These are phyloP conservation scores for Aspergillus hiratsukae DNA, from an alignment of 2,329 filamentous ascomycete genomes.

Conservation along the genomic window DNA sequence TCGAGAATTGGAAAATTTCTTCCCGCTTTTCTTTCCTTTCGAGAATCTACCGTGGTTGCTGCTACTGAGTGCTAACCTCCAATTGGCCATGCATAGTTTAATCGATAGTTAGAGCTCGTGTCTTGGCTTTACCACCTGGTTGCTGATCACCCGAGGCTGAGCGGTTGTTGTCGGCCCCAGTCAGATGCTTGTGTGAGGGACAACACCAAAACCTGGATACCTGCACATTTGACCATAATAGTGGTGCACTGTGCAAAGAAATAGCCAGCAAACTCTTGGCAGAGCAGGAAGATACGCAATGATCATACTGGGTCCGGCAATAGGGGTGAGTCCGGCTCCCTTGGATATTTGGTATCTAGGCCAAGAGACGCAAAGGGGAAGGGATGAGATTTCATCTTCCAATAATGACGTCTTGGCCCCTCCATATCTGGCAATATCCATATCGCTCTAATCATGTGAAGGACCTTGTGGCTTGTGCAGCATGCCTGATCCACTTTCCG, in stretches of 20 bases:
- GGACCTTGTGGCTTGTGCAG: conserved; percentile 9
- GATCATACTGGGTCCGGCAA: neutral
- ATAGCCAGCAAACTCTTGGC: neutral
- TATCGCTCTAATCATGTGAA: conserved; percentile 26
- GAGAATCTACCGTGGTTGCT: neutral
- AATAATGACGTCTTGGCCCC: conserved; percentile 28
- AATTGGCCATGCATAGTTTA: neutral
- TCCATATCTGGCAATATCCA: conserved; percentile 12
- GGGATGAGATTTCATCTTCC: conserved; percentile 14
- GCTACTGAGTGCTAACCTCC: neutral
- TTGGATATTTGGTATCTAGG: conserved; percentile 13
- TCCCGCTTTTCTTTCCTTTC: neutral
- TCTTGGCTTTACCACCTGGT: conserved; percentile 23
- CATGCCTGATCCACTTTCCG: conserved; percentile 7
- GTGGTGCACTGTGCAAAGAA: neutral
- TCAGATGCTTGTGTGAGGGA: conserved; percentile 10
- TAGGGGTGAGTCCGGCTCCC: neutral
- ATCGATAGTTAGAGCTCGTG: conserved; percentile 16
- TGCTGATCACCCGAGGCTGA: conserved; percentile 31
- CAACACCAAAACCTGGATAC: conserved; percentile 5
- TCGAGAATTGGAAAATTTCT: neutral
- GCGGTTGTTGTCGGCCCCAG: conserved; percentile 21
- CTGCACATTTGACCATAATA: conserved; percentile 5
- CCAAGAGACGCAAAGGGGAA: conserved; percentile 22
- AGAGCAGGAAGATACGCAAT: neutral